Conservation (phyloP, 306 rosid species). For the Lathyrus aphaca region DNA sequence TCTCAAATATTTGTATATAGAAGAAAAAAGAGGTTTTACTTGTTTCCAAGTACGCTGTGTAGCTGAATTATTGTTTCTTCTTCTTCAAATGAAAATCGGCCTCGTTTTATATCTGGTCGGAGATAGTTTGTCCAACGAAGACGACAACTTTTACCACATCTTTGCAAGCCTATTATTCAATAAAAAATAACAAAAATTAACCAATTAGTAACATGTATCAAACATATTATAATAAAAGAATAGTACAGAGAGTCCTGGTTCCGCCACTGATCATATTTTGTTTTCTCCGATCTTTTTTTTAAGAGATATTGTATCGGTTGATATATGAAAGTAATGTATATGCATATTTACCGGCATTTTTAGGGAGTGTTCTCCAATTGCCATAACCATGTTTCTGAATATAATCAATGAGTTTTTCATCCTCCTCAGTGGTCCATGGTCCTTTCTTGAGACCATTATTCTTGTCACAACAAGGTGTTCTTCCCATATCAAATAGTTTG, state of each 20-base stretch:
- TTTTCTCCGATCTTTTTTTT: no score
- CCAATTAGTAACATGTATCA: neutral
- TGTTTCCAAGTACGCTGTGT: conserved; percentile 86
- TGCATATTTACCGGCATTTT: conserved; percentile 73
- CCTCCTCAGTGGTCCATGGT: conserved; percentile 95
- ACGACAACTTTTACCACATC: conserved; percentile 98
- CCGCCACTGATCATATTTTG: no score
- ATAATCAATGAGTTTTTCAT: conserved; percentile 72
- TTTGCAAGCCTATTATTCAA: conserved; percentile 64
- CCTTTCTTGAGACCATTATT: conserved; percentile 90
- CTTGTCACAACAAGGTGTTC: conserved; percentile 95
- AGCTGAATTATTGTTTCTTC: conserved; percentile 95
- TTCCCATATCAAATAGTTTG: conserved; percentile 58
- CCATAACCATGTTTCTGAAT: conserved; percentile 90
- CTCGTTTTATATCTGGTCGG: conserved; percentile 91
- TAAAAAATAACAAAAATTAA: neutral
- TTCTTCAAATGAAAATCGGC: conserved; percentile 86
- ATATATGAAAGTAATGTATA: neutral
- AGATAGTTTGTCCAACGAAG: conserved; percentile 97
- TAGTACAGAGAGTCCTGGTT: no score
- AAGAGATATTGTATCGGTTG: neutral
- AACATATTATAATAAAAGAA: neutral
- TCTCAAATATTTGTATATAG: no score
- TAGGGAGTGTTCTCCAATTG: conserved; percentile 95
- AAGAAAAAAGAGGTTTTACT: conserved; percentile 44